Conservation (phyloP, 2,329 filamentous ascomycete species). For the Botrytis tulipae region DNA sequence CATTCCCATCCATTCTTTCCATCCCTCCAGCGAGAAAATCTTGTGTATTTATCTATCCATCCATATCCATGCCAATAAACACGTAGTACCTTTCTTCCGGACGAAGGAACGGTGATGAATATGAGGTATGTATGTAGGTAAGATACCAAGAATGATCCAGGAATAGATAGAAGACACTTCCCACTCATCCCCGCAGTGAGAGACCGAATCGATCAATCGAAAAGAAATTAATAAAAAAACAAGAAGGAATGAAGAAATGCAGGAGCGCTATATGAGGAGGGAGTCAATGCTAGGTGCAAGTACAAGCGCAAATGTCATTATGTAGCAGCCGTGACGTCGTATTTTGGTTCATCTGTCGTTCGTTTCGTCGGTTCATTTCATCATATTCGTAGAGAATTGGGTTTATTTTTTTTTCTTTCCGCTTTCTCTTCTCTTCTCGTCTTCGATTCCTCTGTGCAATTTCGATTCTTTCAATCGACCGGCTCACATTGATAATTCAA, state of each 20-base stretch:
- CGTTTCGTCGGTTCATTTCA: conserved; percentile 12
- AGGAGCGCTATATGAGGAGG: conserved; percentile 8
- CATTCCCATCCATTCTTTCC: not conserved
- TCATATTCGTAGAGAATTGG: conserved; percentile 12
- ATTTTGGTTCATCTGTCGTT: conserved; percentile 2
- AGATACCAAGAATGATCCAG: not conserved
- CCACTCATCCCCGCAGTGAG: not conserved
- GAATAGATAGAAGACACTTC: not conserved
- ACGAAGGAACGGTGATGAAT: not conserved
- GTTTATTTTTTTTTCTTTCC: not conserved
- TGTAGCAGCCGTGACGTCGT: conserved; percentile 16
- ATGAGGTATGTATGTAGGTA: not conserved
- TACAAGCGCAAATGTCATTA: conserved; percentile 9
- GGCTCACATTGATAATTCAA: not conserved
- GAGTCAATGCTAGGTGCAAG: not conserved
- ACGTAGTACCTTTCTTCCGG: not conserved
- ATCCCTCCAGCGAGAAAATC: not conserved
- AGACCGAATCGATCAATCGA: not conserved
- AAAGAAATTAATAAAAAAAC: not conserved
- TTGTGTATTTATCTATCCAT: not conserved
- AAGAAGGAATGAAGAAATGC: not conserved
- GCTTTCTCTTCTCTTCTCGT: not conserved
- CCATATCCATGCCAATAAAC: not conserved
- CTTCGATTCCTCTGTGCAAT: not conserved
- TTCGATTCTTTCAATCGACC: not conserved